Evolutionary conservation across 2,329 filamentous ascomycete species (phyloP).

Genomic region (Fusarium pseudoanthophilum): DNA sequence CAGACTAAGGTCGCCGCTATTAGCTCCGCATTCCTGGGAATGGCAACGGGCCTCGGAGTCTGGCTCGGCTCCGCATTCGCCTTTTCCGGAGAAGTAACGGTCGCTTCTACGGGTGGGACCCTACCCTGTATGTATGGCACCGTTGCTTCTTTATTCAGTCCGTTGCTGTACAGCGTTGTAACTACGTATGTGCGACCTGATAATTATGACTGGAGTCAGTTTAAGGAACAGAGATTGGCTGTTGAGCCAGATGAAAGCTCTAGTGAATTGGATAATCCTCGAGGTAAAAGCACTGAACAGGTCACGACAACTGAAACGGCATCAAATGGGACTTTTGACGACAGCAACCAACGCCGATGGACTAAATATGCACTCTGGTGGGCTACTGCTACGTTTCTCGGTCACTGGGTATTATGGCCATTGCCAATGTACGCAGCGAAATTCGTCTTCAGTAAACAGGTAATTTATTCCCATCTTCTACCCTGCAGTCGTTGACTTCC

Average conservation of each 20-base stretch:
- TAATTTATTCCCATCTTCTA: accelerated
- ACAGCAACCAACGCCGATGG: background rate
- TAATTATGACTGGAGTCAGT: background rate
- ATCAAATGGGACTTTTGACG: accelerated
- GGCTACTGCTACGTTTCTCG: background rate
- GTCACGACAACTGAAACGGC: background rate
- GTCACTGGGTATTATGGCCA: background rate
- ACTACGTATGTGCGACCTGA: background rate
- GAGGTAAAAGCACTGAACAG: accelerated
- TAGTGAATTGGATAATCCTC: accelerated
- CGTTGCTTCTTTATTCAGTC: background rate
- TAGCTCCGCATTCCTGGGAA: background rate
- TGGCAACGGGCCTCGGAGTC: background rate
- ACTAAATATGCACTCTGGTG: background rate
- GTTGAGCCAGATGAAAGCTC: accelerated
- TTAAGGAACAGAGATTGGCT: background rate
- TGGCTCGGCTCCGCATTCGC: background rate
- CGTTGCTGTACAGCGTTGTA: background rate
- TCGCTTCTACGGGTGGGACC: background rate
- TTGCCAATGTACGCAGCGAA: background rate
- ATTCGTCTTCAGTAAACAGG: background rate
- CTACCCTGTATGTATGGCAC: slow-evolving; percentile 1
- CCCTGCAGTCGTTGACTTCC: background rate
- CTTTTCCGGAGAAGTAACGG: background rate
- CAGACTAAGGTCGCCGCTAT: background rate